phyloP scores from a whole-genome alignment of 768 basidiomycete genomes.

The Polyporus arcularius region DNA sequence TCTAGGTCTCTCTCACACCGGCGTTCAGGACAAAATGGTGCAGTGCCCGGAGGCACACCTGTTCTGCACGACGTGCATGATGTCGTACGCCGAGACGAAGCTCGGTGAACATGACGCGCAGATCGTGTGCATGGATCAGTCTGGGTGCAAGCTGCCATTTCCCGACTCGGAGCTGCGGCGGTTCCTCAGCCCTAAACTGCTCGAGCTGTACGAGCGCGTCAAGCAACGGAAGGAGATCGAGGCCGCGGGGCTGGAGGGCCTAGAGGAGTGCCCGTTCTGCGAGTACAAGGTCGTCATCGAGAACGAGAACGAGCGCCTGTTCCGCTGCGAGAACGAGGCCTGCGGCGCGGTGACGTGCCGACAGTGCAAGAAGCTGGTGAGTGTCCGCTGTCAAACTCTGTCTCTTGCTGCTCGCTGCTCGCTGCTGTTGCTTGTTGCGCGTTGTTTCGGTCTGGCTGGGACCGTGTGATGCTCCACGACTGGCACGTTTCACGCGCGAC shows the following conservation, averaged over 20 bases:
- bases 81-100: constrained; percentile 62
- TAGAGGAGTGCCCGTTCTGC: constrained; percentile 92
- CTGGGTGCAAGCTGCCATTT: constrained; percentile 69
- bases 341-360: constrained; percentile 82
- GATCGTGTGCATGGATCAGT: constrained; percentile 82
- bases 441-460: background rate
- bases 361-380: constrained; percentile 70
- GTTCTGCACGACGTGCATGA: constrained; percentile 78
- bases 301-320: constrained; percentile 40
- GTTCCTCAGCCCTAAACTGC: constrained; percentile 65
- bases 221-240: constrained; percentile 80
- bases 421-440: background rate
- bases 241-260: constrained; percentile 71
- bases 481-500: background rate
- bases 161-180: constrained; percentile 67
- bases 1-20: constrained; percentile 3
- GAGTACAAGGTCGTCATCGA: constrained; percentile 75
- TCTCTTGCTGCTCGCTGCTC: background rate
- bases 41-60: constrained; percentile 90
- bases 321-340: constrained; percentile 56
- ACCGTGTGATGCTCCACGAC: background rate
- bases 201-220: constrained; percentile 71
- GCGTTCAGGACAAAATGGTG: constrained; percentile 70
- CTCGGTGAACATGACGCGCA: constrained; percentile 63
- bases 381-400: constrained; percentile 24